These are phyloP conservation scores for Agroathelia rolfsii DNA, from an alignment of 1,284 basidiomycete genomes.

Conservation along the genomic window DNA sequence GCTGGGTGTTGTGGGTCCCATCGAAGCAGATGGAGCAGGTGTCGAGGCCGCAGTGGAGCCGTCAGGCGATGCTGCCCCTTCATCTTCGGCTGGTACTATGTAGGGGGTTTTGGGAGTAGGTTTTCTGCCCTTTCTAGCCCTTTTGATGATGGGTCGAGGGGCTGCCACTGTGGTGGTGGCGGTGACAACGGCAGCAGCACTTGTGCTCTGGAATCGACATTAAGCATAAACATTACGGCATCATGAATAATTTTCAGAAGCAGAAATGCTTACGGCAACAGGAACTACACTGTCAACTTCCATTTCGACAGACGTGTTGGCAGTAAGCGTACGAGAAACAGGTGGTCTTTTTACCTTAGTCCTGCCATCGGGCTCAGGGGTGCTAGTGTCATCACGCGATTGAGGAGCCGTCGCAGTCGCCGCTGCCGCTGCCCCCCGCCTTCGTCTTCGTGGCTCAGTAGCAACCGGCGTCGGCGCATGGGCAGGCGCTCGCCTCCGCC, in stretches of 20 bases:
- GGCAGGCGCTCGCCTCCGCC: slow-evolving; percentile 22
- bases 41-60: slow-evolving; percentile 12
- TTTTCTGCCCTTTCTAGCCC: slow-evolving; percentile 22
- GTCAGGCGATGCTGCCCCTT: too few species aligned
- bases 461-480: slow-evolving; percentile 15
- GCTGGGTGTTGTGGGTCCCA: slow-evolving; percentile 15
- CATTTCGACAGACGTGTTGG: slow-evolving; percentile 25
- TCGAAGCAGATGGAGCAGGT: slow-evolving; percentile 15
- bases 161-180: slow-evolving; percentile 26
- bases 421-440: slow-evolving; percentile 19
- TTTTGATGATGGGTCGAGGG: too few species aligned
- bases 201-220: slow-evolving; percentile 21
- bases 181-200: slow-evolving; percentile 20
- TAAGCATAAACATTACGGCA: too few species aligned
- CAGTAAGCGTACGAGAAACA: slow-evolving; percentile 23
- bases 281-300: slow-evolving; percentile 28
- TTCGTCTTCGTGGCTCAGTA: slow-evolving; percentile 19
- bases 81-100: too few species aligned
- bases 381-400: slow-evolving; percentile 42
- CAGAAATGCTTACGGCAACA: background rate
- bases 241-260: slow-evolving; percentile 2
- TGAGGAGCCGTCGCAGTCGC: slow-evolving; percentile 28
- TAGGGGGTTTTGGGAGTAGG: too few species aligned
- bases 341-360: slow-evolving; percentile 27
- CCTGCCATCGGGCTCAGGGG: slow-evolving; percentile 53